A percentile compares a stretch with the other conserved stretches of the same genome.
Evolutionary conservation across 495 filamentous ascomycete genomes (phyloP).

Genomic region (Durotheca rogersii): DNA sequence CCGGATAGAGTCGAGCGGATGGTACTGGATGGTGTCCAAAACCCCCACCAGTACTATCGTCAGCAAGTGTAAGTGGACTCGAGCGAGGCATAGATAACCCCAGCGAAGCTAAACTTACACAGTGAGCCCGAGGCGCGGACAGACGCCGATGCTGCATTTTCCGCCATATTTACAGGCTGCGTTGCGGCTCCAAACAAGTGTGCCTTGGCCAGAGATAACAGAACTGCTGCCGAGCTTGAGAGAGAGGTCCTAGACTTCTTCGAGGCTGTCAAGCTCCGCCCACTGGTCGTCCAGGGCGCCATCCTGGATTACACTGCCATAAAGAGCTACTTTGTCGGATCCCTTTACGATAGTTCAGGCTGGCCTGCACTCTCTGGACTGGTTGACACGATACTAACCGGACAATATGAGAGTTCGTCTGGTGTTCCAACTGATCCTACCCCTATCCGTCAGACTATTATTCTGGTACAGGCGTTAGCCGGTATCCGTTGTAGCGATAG

Average conservation of each 20-base stretch:
- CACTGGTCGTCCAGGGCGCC: constrained; percentile 18
- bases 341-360: constrained; percentile 28
- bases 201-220: constrained; percentile 29
- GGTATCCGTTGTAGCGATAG: constrained; percentile 34
- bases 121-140: constrained; percentile 34
- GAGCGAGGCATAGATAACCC: too few relatives aligned
- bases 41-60: constrained; percentile 45
- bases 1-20: constrained; percentile 47
- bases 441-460: neutral
- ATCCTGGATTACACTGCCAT: constrained; percentile 32
- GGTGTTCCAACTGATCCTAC: neutral
- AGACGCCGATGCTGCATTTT: constrained; percentile 37
- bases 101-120: too few relatives aligned
- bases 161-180: constrained; percentile 35
- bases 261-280: constrained; percentile 32
- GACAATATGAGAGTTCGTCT: constrained; percentile 1
- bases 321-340: constrained; percentile 21
- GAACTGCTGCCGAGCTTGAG: constrained; percentile 39
- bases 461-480: neutral
- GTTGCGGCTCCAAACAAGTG: constrained; percentile 33
- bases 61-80: constrained; percentile 16
- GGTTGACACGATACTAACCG: constrained; percentile 29
- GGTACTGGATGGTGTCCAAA: constrained; percentile 46
- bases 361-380: constrained; percentile 31
- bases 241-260: constrained; percentile 33